phyloP scores from a whole-genome alignment of 768 basidiomycete genomes.

The Boletus subparvulus region DNA sequence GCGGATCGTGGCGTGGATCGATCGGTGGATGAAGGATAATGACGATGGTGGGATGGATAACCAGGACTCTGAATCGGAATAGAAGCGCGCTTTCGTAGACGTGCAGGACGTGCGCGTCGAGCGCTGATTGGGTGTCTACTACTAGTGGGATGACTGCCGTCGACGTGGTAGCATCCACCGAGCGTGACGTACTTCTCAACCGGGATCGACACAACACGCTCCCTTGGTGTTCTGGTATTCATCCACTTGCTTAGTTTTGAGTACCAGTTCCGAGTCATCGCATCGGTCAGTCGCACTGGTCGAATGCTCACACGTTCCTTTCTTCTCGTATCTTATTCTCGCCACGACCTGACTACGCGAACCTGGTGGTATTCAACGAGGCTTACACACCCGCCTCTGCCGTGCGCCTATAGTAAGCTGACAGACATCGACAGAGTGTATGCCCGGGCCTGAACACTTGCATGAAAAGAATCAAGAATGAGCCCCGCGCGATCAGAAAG shows the following conservation, averaged over 20 bases:
- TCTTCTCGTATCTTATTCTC: neutral
- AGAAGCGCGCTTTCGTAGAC: neutral
- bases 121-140: neutral
- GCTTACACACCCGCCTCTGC: constrained; percentile 15
- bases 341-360: neutral
- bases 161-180: neutral
- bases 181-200: too few relatives aligned
- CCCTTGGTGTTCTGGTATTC: too few relatives aligned
- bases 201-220: too few relatives aligned
- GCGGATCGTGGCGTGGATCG: constrained; percentile 87
- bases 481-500: neutral
- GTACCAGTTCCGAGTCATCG: too few relatives aligned
- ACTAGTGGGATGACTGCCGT: neutral
- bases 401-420: too few relatives aligned
- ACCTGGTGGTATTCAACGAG: neutral
- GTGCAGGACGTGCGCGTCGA: neutral
- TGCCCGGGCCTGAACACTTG: neutral
- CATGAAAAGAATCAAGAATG: too few relatives aligned
- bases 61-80: neutral
- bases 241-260: too few relatives aligned
- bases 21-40: constrained; percentile 55
- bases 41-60: neutral
- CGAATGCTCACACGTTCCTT: neutral
- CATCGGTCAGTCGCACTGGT: neutral
- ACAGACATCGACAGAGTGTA: constrained; percentile 1